Base-by-base conservation (phyloP, 257 asterid genomes). In the Capsicum chinense region DNA sequence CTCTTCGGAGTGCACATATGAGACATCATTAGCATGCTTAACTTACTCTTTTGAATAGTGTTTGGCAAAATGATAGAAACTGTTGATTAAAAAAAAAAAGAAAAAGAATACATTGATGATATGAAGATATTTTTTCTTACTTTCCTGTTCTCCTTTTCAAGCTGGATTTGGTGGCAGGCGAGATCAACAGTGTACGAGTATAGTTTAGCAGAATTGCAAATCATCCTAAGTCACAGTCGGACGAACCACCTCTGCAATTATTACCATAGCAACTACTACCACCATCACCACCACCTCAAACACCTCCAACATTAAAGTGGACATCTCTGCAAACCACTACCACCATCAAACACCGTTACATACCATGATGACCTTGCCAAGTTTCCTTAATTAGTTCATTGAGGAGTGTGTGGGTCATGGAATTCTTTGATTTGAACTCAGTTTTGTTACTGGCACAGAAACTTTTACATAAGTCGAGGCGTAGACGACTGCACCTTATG, bases 1-100 rank as follows among this genome's bases (percentile, higher is more conserved):
- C 99, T 5, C 89, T 92, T 82, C 98, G 97, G 4, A 90, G 92
- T 89, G 91, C 98, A 50, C 92, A 91, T 82, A 88, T 85, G 79
- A 92, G 98, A 90, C 95, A 91, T 59, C 93, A 89, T 74, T 93
- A 90, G 87, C 26, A 44, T 44, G 48, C 1, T 44, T 44, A 39
- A 39, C 44, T 39, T 39, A 39, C 33, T 42, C 47, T 42, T 52
- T 52, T 76, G 63, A 16, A 52, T 76, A 76, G 81, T 57, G 63
- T 76, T 76, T 76, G 81, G n/a, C 14, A 76, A 76, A 66, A 14
- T 52, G 63, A 76, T 76, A 52, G 81, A 54, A 56, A 76, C 63
- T 76, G 63, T 76, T 76, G 63, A 52, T 76, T 76, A 3, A 21
- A 3, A 21, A 52, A 52, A 52, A 5, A 39, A 39, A 39, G 3